A percentile compares a stretch with the other conserved stretches of the same genome.
Evolutionary conservation across 768 basidiomycete species (phyloP).

Genomic region (Mycena albidolilacea): DNA sequence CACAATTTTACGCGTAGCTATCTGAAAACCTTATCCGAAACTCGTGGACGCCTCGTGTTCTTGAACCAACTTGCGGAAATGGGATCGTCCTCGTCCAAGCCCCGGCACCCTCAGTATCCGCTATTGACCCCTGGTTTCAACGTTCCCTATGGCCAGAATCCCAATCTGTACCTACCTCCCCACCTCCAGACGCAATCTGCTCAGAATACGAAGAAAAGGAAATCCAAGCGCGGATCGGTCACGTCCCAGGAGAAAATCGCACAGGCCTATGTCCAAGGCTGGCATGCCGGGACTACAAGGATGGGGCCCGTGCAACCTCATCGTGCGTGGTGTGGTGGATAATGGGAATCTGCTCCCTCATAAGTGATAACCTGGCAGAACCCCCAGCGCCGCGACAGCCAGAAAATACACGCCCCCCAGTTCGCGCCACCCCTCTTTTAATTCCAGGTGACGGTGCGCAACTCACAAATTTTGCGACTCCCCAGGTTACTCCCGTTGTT

Average conservation of each 20-base stretch:
- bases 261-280: conserved; percentile 33
- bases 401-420: conserved; percentile 27
- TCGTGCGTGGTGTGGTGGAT: conserved; percentile 19
- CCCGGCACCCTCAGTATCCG: conserved; percentile 29
- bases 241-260: conserved; percentile 26
- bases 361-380: conserved; percentile 22
- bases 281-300: conserved; percentile 26
- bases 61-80: conserved; percentile 22
- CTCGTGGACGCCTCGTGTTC: conserved; percentile 36
- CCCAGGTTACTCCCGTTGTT: conserved; percentile 22
- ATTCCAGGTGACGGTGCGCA: conserved; percentile 28
- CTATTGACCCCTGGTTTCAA: conserved; percentile 32
- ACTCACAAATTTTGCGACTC: conserved; percentile 34
- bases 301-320: conserved; percentile 28
- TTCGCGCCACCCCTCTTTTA: conserved; percentile 37
- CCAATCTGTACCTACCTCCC: conserved; percentile 32
- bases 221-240: conserved; percentile 28
- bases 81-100: conserved; percentile 37
- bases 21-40: conserved; percentile 4
- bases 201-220: conserved; percentile 24
- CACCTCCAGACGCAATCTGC: conserved; percentile 23
- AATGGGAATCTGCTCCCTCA: background rate
- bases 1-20: conserved; percentile 1
- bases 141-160: conserved; percentile 33
- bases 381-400: conserved; percentile 22